These are phyloP conservation scores for Melanomma pulvis-pyrius DNA, from an alignment of 495 filamentous ascomycete genomes.

Conservation along the genomic window DNA sequence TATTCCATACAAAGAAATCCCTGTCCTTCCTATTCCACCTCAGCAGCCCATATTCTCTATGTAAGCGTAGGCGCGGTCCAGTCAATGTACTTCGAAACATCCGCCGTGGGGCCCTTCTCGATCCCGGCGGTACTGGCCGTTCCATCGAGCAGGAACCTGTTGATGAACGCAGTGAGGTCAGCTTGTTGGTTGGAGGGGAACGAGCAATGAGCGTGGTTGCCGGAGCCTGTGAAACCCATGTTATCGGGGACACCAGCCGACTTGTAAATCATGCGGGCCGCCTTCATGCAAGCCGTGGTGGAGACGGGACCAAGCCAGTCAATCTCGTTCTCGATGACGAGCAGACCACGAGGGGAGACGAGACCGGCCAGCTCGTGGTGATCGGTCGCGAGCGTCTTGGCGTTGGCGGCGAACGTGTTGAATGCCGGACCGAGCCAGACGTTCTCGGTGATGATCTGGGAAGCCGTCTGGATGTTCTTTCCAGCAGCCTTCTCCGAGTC, in stretches of 20 bases:
- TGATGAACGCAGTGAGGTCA: conserved; percentile 58
- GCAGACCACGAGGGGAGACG: conserved; percentile 48
- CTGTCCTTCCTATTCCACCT: not conserved
- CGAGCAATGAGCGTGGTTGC: conserved; percentile 56
- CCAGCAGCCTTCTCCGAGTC: conserved; percentile 44
- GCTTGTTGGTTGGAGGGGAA: conserved; percentile 55
- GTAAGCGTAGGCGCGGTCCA: conserved; percentile 42
- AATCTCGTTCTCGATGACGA: conserved; percentile 52
- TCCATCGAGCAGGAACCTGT: conserved; percentile 54
- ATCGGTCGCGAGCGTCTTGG: conserved; percentile 45
- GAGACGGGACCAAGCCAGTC: conserved; percentile 50
- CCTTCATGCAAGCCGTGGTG: conserved; percentile 59
- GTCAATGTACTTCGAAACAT: conserved; percentile 41
- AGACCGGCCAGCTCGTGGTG: conserved; percentile 51
- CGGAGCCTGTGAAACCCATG: conserved; percentile 57
- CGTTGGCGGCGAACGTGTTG: conserved; percentile 37
- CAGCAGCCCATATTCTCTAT: conserved; percentile 13
- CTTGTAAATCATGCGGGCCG: conserved; percentile 54
- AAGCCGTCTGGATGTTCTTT: conserved; percentile 46
- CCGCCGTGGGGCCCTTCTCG: conserved; percentile 38
- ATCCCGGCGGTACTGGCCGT: conserved; percentile 40
- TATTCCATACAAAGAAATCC: conserved; percentile 14
- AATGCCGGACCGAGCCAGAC: conserved; percentile 53
- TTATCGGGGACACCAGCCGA: conserved; percentile 51
- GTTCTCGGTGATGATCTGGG: conserved; percentile 53